phyloP scores from a whole-genome alignment of 305 asterid species.

The Fraxinus ornus region DNA sequence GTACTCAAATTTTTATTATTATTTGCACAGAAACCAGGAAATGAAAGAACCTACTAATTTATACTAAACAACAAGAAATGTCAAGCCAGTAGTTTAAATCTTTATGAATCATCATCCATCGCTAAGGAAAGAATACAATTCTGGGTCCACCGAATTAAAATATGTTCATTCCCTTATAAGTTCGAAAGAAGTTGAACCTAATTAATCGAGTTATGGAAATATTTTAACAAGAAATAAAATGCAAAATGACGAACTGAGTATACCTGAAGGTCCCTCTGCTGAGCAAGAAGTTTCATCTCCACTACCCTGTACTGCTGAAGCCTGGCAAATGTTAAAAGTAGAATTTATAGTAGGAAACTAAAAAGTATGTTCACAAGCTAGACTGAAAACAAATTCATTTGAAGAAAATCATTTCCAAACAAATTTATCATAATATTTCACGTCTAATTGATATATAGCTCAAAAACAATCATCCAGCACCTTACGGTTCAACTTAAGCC shows the following conservation, averaged over 20 bases:
- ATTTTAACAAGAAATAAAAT: background rate
- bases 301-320: constrained; percentile 92
- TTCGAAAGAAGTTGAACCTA: background rate
- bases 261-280: constrained; percentile 93
- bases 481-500: background rate
- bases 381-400: background rate
- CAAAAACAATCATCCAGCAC: background rate
- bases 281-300: constrained; percentile 94
- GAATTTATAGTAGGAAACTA: background rate
- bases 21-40: background rate
- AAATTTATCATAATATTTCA: background rate
- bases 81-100: constrained; percentile 3
- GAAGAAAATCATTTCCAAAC: background rate
- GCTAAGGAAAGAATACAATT: background rate
- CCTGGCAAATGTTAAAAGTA: constrained; percentile 37
- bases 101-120: background rate
- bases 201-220: background rate
- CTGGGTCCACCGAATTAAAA: background rate
- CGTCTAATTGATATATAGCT: background rate
- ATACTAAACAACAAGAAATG: background rate
- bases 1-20: background rate
- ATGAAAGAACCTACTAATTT: background rate
- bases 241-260: background rate
- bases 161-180: background rate
- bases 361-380: constrained; percentile 8